Base-by-base conservation (phyloP, 2,329 filamentous ascomycete genomes). In the Botrytis sinoallii region DNA sequence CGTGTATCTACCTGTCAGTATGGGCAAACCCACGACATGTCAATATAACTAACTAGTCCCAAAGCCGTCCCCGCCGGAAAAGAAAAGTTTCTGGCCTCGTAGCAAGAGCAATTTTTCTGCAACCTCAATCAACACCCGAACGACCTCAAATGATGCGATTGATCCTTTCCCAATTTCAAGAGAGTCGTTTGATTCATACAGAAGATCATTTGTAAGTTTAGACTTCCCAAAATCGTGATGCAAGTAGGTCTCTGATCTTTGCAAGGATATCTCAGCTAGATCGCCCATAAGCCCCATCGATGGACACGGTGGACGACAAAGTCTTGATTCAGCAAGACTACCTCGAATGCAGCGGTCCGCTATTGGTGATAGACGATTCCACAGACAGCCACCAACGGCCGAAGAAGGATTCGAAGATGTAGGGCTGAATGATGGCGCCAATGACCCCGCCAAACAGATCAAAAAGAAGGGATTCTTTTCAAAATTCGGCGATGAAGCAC, bases 151-250 rank as follows among this genome's bases (percentile, higher is more conserved):
- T 52, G 71, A 73, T 79, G 94, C 97, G 75, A 95, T 94, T 78
- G 95, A 98, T 81, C 94, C 92, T 22, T 98, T 98, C 82, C 94
- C 92, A 76, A 98, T 98, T 82, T 97, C 95, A 55, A 89, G 95
- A 79, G 96, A 98, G 84, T 98, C 95, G 2, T 98, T 98, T 81
- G 96, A 98, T 82, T 97, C 95, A 4, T 98, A 98, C 84, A 88
- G 96, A 76, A 90, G 96, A 79, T 98, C 95, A 76, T 98, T 98
- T 85, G 95, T 97, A 88, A 78, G 92, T 86, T 22, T 16, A 57
- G 40, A 32, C n/a, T 55, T 20, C 35, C 57, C 22, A 25, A 40
- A 65, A 57, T 68, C n/a, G 25, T n/a, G 35, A 44, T 57, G 40
- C 18, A 52, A 65, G 48, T 46, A 42, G 25, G 29, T 44, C 20